Base-by-base conservation (phyloP, 163 green algal species). In the Scenedesmus sp. region DNA sequence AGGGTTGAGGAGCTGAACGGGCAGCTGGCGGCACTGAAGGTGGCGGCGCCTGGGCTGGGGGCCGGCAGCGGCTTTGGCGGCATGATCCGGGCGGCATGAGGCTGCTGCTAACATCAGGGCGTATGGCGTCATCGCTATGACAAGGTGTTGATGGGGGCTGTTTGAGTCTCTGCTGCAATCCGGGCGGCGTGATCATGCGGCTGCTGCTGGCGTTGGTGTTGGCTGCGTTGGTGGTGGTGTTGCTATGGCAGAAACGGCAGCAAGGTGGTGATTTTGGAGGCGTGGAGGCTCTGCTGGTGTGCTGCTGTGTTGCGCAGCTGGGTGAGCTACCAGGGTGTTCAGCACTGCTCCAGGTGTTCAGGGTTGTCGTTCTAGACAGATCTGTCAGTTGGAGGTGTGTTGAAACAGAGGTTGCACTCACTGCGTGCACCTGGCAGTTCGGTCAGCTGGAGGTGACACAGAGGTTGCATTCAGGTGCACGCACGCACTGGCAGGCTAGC, bases 1-100 rank as follows among this genome's bases (percentile, higher is more conserved):
- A 94, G 94, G 10, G 93, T 96, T 2, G 93, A 94, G 13, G 94
- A 96, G 57, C 91, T 97, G 16, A 92, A 87, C 23, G 64, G 57
- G 46, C 92, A 95, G 91, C 67, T 95, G 64, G 84, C 86, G n/a
- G 87, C n/a, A 0, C 8, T 85, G 23, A 85, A 77, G 20, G 73
- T 60, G 23, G 87, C 87, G 16, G 79, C 79, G 52, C 84, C 84
- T 5, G 57, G 56, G 23, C 18, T 88, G 56, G 84, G 62, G 52
- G 84, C 62, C 4, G 67, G 86, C 52, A 59, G 77, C 26, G n/a
- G 46, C 67, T 84, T 70, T 26, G 26, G 62, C 8, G 87, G 87
- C 15, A 76, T 91, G 55, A 77, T 86, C 73, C 56, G 74, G 56
- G 87, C 73, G 23, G 77, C 77, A 4, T 85, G 8, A 62, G 77